phyloP scores from a whole-genome alignment of 2,329 filamentous ascomycete species.

The Harringtonia aguacate region DNA sequence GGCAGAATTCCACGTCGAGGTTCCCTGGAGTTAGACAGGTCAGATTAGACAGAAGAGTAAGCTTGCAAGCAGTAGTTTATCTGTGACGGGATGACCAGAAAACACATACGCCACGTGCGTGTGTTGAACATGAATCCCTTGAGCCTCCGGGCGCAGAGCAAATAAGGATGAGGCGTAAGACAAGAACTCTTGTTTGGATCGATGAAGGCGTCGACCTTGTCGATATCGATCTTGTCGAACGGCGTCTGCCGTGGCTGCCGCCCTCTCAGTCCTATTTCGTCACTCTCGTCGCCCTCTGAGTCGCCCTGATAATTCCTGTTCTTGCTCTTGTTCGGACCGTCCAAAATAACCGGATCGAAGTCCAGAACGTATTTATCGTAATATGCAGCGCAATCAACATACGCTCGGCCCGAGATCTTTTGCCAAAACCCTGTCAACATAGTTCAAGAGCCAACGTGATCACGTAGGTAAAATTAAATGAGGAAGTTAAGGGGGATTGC shows the following conservation, averaged over 20 bases:
- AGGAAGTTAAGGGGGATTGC: no score
- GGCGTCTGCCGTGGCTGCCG: not conserved
- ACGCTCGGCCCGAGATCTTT: not conserved
- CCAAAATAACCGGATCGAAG: not conserved
- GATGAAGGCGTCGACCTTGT: not conserved
- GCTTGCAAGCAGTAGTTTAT: no score
- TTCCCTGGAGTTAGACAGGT: no score
- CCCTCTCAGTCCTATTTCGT: no score
- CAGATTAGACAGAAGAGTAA: no score
- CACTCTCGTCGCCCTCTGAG: no score
- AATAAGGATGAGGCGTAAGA: not conserved
- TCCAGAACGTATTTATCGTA: not conserved
- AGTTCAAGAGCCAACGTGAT: not conserved
- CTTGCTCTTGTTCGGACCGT: not conserved
- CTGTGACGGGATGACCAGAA: no score
- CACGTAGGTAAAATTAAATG: not conserved
- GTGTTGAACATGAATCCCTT: not conserved
- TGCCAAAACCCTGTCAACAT: not conserved
- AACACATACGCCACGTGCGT: not conserved
- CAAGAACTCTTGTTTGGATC: not conserved
- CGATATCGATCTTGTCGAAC: not conserved
- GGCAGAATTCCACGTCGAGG: not conserved
- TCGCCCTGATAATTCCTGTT: no score
- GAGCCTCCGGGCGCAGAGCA: not conserved
- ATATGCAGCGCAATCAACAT: not conserved